Base-by-base conservation (phyloP, 306 rosid genomes). In the Inga leiocalycina region DNA sequence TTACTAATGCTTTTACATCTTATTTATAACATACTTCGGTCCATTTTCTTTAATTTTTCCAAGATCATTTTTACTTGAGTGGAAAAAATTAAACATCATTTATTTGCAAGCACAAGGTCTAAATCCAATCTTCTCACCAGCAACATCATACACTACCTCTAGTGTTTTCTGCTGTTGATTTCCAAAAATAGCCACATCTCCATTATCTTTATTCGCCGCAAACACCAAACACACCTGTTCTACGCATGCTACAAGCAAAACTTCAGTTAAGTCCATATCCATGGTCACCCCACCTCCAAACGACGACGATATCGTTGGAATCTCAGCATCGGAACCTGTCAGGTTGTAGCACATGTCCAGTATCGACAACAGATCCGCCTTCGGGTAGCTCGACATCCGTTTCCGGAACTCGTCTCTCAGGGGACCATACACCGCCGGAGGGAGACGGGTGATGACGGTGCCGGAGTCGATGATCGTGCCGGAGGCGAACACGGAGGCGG, bases 101-200 rank as follows among this genome's bases (percentile, higher is more conserved):
- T 22, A 16, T 49, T 83, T 22, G 69, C 97, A 94, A 0, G 89
- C 95, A 39, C 70, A 81, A 48, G 77, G n/a, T 12, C 83, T 92
- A 86, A 92, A 92, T 57, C 97, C 97, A 30, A 94, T 17, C 62
- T 43, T 91, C 1, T 88, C 89, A 37, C 85, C 87, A 10, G 84
- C 92, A 52, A 90, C 83, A 75, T 94, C 97, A 70, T 94, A 92
- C 2, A 91, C 90, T 62, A 94, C 94, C 48, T 89, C 80, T 13
- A 90, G 7, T 19, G 90, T 87, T 45, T 57, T 90, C 75, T 94
- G 98, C 62, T 94, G 98, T 59, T 89, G 91, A 80, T 92, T 94
- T 27, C 98, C 98, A 3, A 91, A 81, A 2, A 92, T 90, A 1
- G 89, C 74, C 12, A 62, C 37, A 4, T 62, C 68, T 2, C 17